Conservation (phyloP, 2,329 filamentous ascomycete genomes). For the Diplodia scrobiculata region DNA sequence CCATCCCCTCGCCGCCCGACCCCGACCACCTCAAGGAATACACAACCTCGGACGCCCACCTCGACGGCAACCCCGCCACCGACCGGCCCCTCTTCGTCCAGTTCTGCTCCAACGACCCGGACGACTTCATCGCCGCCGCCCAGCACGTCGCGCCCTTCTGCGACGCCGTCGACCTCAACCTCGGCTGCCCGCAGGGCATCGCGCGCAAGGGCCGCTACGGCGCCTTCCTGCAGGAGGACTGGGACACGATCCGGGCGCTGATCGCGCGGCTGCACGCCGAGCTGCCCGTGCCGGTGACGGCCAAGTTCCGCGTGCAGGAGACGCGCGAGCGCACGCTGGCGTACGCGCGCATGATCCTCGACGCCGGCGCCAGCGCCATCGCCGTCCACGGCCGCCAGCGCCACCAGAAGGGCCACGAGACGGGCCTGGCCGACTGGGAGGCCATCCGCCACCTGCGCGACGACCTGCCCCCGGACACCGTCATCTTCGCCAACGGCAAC, state of each 20-base stretch:
- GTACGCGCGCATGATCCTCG: constrained; percentile 85
- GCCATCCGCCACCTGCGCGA: constrained; percentile 80
- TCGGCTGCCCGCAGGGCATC: constrained; percentile 96
- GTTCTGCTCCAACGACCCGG: constrained; percentile 88
- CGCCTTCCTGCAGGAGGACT: constrained; percentile 92
- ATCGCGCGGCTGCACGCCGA: constrained; percentile 80
- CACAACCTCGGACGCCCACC: constrained; percentile 42
- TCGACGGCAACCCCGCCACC: constrained; percentile 82
- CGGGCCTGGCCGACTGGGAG: constrained; percentile 89
- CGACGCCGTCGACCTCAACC: constrained; percentile 92
- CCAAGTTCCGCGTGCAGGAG: constrained; percentile 90
- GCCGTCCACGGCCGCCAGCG: constrained; percentile 86
- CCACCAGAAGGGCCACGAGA: constrained; percentile 95
- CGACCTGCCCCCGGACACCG: constrained; percentile 79
- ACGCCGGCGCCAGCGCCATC: constrained; percentile 86
- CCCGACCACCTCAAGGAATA: constrained; percentile 42
- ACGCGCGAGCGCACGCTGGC: constrained; percentile 81
- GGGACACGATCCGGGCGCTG: constrained; percentile 76
- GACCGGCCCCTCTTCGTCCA: constrained; percentile 94
- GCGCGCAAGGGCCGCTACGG: constrained; percentile 89
- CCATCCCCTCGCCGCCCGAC: constrained; percentile 42
- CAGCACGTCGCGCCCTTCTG: constrained; percentile 79
- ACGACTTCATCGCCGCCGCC: constrained; percentile 78
- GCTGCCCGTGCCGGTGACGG: constrained; percentile 82
- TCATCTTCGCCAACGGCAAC: constrained; percentile 97